Conservation (phyloP, 148 eudicot genomes). For the Vaccinium vitisidaea region DNA sequence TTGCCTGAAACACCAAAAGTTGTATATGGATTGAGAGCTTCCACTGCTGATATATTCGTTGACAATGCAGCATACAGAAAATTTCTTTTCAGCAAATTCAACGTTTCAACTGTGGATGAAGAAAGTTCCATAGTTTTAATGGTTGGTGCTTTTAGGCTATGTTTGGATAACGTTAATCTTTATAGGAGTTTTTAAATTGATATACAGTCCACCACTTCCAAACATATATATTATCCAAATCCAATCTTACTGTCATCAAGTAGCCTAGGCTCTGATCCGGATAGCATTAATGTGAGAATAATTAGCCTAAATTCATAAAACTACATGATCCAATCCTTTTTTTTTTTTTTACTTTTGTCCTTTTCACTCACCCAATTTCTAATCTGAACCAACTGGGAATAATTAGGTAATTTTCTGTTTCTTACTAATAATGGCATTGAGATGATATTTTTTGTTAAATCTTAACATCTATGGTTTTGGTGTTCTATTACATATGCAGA, state of each 20-base stretch:
- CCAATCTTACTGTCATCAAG: not conserved
- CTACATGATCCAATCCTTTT: too few relatives aligned
- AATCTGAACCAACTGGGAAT: too few relatives aligned
- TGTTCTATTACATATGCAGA: slow-evolving; percentile 19
- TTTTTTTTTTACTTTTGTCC: too few relatives aligned
- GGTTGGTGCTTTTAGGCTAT: slow-evolving; percentile 15
- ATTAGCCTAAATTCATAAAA: too few relatives aligned
- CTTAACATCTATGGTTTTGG: not conserved
- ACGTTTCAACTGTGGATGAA: slow-evolving; percentile 54
- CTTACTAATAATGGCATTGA: too few relatives aligned
- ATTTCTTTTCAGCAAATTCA: slow-evolving; percentile 40
- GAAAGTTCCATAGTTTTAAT: slow-evolving; percentile 58
- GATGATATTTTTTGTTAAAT: too few relatives aligned
- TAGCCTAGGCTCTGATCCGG: too few relatives aligned
- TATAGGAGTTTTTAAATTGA: not conserved
- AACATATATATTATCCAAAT: too few relatives aligned
- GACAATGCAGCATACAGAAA: slow-evolving; percentile 49
- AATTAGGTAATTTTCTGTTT: too few relatives aligned
- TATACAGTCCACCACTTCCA: not conserved
- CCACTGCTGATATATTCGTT: slow-evolving; percentile 47
- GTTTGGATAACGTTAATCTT: not conserved
- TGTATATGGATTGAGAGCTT: slow-evolving; percentile 42
- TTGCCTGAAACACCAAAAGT: slow-evolving; percentile 40
- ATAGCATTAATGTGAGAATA: too few relatives aligned
- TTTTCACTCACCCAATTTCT: too few relatives aligned